Conservation (phyloP, 2,329 filamentous ascomycete genomes). For the Fusarium vanettenii region DNA sequence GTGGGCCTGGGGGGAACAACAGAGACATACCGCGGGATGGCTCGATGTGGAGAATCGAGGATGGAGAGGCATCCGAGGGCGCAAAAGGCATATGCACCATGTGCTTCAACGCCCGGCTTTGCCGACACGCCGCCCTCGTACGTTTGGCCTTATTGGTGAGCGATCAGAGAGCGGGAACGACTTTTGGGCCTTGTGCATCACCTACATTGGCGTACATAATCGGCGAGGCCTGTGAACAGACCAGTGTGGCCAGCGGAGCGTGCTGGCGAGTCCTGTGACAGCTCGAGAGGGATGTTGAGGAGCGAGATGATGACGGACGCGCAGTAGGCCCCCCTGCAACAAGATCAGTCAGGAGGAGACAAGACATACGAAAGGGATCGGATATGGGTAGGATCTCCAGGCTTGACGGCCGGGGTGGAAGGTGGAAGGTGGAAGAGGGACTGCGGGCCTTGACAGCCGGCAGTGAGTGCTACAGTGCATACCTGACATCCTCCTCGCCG, state of each 20-base stretch:
- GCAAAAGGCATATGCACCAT: conserved; percentile 97
- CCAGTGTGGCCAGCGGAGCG: conserved; percentile 69
- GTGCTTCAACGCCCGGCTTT: conserved; percentile 88
- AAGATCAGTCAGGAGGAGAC: conserved; percentile 23
- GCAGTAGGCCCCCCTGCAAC: conserved; percentile 85
- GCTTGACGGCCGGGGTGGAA: background rate
- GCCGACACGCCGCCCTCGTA: conserved; percentile 94
- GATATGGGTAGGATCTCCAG: conserved; percentile 4
- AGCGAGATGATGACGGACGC: conserved; percentile 86
- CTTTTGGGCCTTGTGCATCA: conserved; percentile 43
- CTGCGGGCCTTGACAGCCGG: conserved; percentile 27
- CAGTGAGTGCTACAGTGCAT: conserved; percentile 47
- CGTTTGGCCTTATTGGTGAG: conserved; percentile 75
- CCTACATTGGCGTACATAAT: conserved; percentile 85
- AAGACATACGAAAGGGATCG: background rate
- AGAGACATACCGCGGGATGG: conserved; percentile 74
- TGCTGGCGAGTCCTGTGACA: conserved; percentile 79
- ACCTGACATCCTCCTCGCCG: conserved; percentile 94
- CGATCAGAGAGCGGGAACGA: conserved; percentile 27
- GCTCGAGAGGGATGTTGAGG: conserved; percentile 82
- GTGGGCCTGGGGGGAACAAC: conserved; percentile 1
- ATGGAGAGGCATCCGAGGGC: conserved; percentile 90
- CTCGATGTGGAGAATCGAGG: conserved; percentile 80
- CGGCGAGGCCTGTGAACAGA: conserved; percentile 78
- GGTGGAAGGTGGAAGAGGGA: conserved; percentile 19